Base-by-base conservation (phyloP, 768 basidiomycete genomes). In the Calocybe cyanea region DNA sequence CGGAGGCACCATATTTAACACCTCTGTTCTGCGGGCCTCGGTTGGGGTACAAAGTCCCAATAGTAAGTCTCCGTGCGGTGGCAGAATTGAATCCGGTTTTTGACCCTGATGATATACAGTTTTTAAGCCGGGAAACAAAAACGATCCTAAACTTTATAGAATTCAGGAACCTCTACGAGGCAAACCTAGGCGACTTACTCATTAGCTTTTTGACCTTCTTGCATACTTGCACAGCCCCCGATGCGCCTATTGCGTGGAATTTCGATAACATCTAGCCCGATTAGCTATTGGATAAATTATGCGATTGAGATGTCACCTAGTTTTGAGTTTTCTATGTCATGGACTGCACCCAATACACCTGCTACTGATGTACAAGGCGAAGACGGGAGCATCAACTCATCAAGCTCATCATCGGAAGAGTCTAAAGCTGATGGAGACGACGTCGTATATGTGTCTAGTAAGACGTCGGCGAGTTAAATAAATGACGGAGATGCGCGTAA, bases 191-290 rank as follows among this genome's bases (percentile, higher is more conserved):
- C 7, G 15, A 33, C 25, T 37, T 38, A 47, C 51, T 37, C 52
- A 35, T 47, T 53, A 33, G 41, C 50, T 36, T 41, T 52, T 43
- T 40, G 43, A 28, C 51, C 53, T 42, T 45, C 50, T 0, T 37
- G 17, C 7, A 38, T 49, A 3, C 62, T 64, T 15, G 52, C 46
- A 28, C 38, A 48, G 4, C 70, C 73, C 13, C 80, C 76, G 15
- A 79, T 68, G 47, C 68, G 71, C 42, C 70, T 69, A 8, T 65
- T 61, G 7, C 80, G 72, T 3, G 84, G 80, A 23, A 87, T 72
- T 38, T 75, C 64, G 19, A 75, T 58, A 39, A 75, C 75, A 31
- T 80, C 80, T 82, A 38, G 7, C 8, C 20, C 21, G 23, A 48
- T 5, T 41, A 18, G 39, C 13, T 41, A 48, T 10, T 14, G 24